Evolutionary conservation across 331 rosid species (phyloP).

Genomic region (Cucumis variabilis): DNA sequence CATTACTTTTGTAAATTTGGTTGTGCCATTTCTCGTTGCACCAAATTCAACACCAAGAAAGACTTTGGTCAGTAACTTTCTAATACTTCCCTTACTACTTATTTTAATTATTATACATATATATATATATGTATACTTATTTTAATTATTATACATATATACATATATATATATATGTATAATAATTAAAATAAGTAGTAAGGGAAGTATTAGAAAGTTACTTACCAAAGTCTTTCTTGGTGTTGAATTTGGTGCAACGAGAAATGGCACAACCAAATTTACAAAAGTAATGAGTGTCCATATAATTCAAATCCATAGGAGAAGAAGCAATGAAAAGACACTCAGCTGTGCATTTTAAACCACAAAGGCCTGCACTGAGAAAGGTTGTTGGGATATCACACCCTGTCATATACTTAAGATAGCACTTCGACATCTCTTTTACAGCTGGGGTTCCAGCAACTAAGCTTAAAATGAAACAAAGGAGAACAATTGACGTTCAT

Average conservation of each 20-base stretch:
- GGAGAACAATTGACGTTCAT: not conserved
- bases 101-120: too few species aligned
- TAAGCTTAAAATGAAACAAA: constrained; percentile 35
- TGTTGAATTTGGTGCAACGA: constrained; percentile 39
- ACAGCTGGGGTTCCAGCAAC: constrained; percentile 24
- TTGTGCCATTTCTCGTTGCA: constrained; percentile 42
- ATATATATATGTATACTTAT: too few species aligned
- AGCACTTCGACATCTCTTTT: constrained; percentile 33
- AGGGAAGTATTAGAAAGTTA: not conserved
- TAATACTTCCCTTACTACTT: not conserved
- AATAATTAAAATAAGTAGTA: not conserved
- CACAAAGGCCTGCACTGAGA: constrained; percentile 33
- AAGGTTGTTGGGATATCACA: constrained; percentile 43
- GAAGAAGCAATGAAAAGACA: constrained; percentile 29
- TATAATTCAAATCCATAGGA: not conserved
- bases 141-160: too few species aligned
- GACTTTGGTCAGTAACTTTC: constrained; percentile 30
- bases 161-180: too few species aligned
- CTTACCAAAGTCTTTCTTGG: constrained; percentile 38
- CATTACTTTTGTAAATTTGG: constrained; percentile 50
- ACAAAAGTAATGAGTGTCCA: constrained; percentile 41
- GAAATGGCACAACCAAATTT: constrained; percentile 48
- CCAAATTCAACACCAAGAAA: constrained; percentile 41
- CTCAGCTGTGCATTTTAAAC: constrained; percentile 40
- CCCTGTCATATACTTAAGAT: constrained; percentile 42